These are phyloP conservation scores for Solanum tarijense DNA, from an alignment of 257 asterid genomes.

Conservation along the genomic window DNA sequence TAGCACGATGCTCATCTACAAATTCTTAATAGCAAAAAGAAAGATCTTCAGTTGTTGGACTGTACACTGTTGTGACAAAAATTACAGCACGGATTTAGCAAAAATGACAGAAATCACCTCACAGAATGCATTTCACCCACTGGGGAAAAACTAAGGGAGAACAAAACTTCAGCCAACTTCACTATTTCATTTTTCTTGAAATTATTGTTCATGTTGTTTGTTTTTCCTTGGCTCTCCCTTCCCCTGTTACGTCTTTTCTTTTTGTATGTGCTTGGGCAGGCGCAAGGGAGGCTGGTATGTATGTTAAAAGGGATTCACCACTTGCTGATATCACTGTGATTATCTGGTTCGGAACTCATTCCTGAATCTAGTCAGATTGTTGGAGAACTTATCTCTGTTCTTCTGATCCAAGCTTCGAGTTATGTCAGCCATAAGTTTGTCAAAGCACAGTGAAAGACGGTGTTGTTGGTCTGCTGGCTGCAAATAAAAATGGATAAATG, in stretches of 20 bases:
- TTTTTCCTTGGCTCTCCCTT: neutral
- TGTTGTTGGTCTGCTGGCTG: constrained; percentile 90
- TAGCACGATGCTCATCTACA: neutral
- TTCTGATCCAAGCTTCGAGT: constrained; percentile 78
- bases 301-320: neutral
- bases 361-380: constrained; percentile 71
- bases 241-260: neutral
- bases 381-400: constrained; percentile 94
- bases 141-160: neutral
- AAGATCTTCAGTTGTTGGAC: neutral
- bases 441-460: constrained; percentile 73
- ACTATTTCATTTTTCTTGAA: neutral
- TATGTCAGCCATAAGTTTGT: constrained; percentile 76
- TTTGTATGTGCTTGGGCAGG: neutral
- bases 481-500: constrained; percentile 6
- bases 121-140: neutral
- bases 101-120: neutral
- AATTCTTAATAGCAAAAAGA: neutral
- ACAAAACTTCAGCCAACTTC: neutral
- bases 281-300: neutral
- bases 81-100: neutral
- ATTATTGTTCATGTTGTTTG: neutral
- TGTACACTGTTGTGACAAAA: neutral
- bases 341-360: constrained; percentile 81
- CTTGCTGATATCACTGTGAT: neutral